Evolutionary conservation across 768 basidiomycete genomes (phyloP).

Genomic region (Termitomyces sp.): DNA sequence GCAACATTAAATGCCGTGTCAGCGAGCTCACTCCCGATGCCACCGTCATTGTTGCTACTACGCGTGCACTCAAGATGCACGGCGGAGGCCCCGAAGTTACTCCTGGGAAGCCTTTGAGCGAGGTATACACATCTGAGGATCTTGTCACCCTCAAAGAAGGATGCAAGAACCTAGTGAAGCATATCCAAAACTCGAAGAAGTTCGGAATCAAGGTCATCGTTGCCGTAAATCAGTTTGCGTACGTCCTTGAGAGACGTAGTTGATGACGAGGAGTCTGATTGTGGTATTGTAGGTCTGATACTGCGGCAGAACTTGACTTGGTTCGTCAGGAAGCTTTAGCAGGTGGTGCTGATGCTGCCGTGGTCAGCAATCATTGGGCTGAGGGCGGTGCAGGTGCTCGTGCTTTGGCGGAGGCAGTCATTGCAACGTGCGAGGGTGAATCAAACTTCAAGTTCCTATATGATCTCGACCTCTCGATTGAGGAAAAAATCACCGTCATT

Average conservation of each 20-base stretch:
- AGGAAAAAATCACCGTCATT: constrained; percentile 85
- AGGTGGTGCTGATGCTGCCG: constrained; percentile 91
- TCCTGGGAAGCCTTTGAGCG: constrained; percentile 90
- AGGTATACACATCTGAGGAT: constrained; percentile 93
- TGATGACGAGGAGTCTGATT: neutral
- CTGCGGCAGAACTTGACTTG: constrained; percentile 83
- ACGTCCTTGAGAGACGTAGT: constrained; percentile 27
- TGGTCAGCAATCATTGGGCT: constrained; percentile 98
- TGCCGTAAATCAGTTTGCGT: constrained; percentile 95
- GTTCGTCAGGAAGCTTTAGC: constrained; percentile 75
- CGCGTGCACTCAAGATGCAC: constrained; percentile 98
- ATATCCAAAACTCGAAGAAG: constrained; percentile 93
- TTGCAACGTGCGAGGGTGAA: constrained; percentile 77
- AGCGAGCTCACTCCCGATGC: constrained; percentile 94
- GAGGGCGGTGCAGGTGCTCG: constrained; percentile 90
- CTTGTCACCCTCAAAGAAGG: constrained; percentile 86
- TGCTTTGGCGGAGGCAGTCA: constrained; percentile 88
- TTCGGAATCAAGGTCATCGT: constrained; percentile 96
- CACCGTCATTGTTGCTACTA: constrained; percentile 93
- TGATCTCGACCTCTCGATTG: constrained; percentile 77
- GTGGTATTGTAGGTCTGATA: constrained; percentile 63
- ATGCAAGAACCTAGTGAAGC: constrained; percentile 88
- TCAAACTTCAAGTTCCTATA: constrained; percentile 94
- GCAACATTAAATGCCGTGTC: constrained; percentile 97
- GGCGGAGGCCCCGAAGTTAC: constrained; percentile 96